Evolutionary conservation across 805 yeast genomes (phyloP).

Genomic region (Candida oleophila): DNA sequence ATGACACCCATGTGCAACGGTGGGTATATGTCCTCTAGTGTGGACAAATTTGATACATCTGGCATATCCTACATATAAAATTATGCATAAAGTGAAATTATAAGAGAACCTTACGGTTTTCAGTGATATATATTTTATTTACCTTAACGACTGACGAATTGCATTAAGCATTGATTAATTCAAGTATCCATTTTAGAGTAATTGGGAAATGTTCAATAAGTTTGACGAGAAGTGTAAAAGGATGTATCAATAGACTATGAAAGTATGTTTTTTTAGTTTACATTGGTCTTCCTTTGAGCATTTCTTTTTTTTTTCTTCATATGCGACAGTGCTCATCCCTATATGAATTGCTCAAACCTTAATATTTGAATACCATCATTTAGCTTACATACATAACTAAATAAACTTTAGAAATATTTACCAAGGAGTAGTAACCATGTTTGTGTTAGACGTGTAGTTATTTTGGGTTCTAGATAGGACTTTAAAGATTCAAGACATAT

Average conservation of each 20-base stretch:
- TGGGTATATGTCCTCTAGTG: not conserved
- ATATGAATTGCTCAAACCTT: too few species aligned
- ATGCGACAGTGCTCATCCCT: too few species aligned
- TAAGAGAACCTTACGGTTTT: too few species aligned
- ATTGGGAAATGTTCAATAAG: too few species aligned
- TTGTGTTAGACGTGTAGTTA: not conserved
- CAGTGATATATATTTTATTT: too few species aligned
- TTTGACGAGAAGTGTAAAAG: not conserved
- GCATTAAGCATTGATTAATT: not conserved
- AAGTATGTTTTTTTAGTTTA: too few species aligned
- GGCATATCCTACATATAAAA: not conserved
- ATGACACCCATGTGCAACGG: not conserved
- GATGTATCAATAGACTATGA: too few species aligned
- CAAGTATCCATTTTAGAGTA: too few species aligned
- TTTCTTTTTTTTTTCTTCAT: too few species aligned
- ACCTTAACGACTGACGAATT: constrained; percentile 4
- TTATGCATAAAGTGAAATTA: not conserved
- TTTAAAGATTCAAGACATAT: too few species aligned
- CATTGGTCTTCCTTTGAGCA: too few species aligned
- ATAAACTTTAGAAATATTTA: not conserved
- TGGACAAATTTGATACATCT: not conserved
- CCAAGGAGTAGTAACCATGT: not conserved
- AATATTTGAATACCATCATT: too few species aligned
- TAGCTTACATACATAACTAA: not conserved
- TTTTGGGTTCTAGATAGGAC: not conserved